These are phyloP conservation scores for Macrocybe gigantea DNA, from an alignment of 768 basidiomycete species.

Conservation along the genomic window DNA sequence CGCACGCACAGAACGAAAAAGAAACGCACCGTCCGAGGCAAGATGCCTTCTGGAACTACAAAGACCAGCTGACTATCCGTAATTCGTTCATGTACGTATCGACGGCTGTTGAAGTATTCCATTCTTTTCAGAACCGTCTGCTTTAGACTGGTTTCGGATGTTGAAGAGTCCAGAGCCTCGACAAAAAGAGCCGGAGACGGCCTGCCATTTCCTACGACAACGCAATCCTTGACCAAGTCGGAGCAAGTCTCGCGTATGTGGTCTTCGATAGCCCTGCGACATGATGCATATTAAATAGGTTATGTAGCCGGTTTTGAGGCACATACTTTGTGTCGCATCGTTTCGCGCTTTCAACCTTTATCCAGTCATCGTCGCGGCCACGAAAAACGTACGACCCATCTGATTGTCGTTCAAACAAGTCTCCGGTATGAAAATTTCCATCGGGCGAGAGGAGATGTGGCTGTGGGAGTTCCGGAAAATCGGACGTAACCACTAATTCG, in stretches of 20 bases:
- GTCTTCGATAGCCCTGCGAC: constrained; percentile 55
- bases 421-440: constrained; percentile 66
- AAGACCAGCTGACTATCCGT: constrained; percentile 57
- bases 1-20: too few species aligned
- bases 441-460: constrained; percentile 41
- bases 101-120: constrained; percentile 63
- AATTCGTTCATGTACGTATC: constrained; percentile 79
- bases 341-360: constrained; percentile 61
- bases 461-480: constrained; percentile 57
- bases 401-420: constrained; percentile 51
- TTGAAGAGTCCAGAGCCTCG: constrained; percentile 37
- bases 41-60: constrained; percentile 58
- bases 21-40: constrained; percentile 56
- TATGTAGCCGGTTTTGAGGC: too few species aligned
- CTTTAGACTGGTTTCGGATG: constrained; percentile 47
- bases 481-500: constrained; percentile 52
- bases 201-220: constrained; percentile 72
- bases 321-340: constrained; percentile 59
- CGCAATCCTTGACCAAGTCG: constrained; percentile 62
- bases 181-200: constrained; percentile 75
- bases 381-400: constrained; percentile 48
- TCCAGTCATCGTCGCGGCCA: constrained; percentile 69
- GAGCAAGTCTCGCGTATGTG: constrained; percentile 63
- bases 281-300: too few species aligned
- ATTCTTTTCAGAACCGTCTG: constrained; percentile 70